Percentiles rank a stretch among this genome's conserved stretches.
Evolutionary conservation across 371 early-diverging fungal genomes (phyloP).

Genomic region (Mucor circinelloides): DNA sequence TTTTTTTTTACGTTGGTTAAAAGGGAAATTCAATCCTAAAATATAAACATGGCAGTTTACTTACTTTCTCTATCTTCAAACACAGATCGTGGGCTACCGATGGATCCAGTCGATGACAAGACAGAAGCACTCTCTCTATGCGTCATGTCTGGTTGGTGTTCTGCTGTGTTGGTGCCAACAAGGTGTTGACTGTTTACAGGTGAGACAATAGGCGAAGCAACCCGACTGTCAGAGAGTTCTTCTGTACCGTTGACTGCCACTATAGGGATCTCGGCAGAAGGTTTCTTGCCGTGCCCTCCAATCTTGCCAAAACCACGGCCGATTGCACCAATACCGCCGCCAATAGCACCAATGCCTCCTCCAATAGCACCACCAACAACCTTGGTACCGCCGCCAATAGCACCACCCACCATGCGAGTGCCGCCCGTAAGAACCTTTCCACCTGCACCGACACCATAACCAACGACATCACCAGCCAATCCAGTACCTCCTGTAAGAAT

Average conservation of each 20-base stretch:
- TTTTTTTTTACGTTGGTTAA: background rate
- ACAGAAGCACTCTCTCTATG: background rate
- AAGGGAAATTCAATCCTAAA: background rate
- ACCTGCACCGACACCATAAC: slow-evolving; percentile 29
- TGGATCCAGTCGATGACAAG: slow-evolving; percentile 9
- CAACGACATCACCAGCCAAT: slow-evolving; percentile 23
- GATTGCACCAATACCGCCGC: slow-evolving; percentile 23
- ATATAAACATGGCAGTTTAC: background rate
- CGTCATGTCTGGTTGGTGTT: background rate
- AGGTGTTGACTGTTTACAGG: background rate
- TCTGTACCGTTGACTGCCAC: background rate
- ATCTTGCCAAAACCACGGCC: slow-evolving; percentile 30
- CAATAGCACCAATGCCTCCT: slow-evolving; percentile 27
- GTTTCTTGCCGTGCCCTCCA: slow-evolving; percentile 14
- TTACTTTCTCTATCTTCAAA: slow-evolving; percentile 25
- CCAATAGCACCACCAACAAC: slow-evolving; percentile 38
- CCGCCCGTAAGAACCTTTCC: slow-evolving; percentile 28
- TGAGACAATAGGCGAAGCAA: background rate
- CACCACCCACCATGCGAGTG: slow-evolving; percentile 29
- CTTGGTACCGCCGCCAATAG: slow-evolving; percentile 20
- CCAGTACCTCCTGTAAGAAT: slow-evolving; percentile 19
- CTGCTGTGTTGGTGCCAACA: background rate
- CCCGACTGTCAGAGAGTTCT: background rate
- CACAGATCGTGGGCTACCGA: slow-evolving; percentile 11
- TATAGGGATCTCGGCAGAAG: slow-evolving; percentile 1